A percentile compares a stretch with the other conserved stretches of the same genome.
phyloP scores from a whole-genome alignment of 495 filamentous ascomycete species.

The Thermochaetoides thermophila region DNA sequence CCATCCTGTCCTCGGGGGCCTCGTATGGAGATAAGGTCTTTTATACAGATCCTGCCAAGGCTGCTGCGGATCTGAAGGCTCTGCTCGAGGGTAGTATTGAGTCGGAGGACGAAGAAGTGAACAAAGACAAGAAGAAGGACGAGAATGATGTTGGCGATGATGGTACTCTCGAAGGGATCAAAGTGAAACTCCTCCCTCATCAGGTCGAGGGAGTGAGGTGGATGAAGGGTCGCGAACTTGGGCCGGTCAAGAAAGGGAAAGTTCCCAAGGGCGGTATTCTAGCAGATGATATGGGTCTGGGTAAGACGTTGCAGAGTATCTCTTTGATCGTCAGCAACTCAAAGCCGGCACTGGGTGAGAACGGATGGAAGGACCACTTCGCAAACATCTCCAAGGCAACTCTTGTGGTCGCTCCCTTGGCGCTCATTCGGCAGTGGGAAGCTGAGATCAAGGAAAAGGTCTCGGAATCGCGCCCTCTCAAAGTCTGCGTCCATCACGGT shows the following conservation, averaged over 20 bases:
- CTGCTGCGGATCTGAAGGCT: constrained; percentile 74
- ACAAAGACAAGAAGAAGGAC: constrained; percentile 10
- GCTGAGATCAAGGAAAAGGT: constrained; percentile 74
- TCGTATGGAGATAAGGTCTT: constrained; percentile 38
- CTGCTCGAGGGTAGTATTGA: constrained; percentile 78
- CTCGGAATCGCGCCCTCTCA: constrained; percentile 45
- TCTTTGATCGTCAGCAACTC: constrained; percentile 69
- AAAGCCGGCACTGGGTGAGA: constrained; percentile 41
- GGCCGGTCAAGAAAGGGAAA: constrained; percentile 58
- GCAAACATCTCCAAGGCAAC: constrained; percentile 58
- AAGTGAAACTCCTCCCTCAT: constrained; percentile 77
- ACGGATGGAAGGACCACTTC: constrained; percentile 43
- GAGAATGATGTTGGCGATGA: constrained; percentile 33
- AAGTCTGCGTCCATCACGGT: constrained; percentile 83
- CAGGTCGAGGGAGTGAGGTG: constrained; percentile 85
- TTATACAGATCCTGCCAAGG: constrained; percentile 64
- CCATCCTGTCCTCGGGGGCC: constrained; percentile 21
- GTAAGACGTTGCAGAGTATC: constrained; percentile 74
- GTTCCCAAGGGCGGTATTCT: constrained; percentile 77
- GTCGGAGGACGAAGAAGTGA: constrained; percentile 45
- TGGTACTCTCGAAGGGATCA: constrained; percentile 50
- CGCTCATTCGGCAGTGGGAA: constrained; percentile 96
- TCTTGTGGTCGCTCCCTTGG: constrained; percentile 84
- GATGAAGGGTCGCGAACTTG: constrained; percentile 83
- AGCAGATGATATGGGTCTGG: constrained; percentile 76